phyloP scores from a whole-genome alignment of 2,329 filamentous ascomycete species.

The Fusarium ramigenum region DNA sequence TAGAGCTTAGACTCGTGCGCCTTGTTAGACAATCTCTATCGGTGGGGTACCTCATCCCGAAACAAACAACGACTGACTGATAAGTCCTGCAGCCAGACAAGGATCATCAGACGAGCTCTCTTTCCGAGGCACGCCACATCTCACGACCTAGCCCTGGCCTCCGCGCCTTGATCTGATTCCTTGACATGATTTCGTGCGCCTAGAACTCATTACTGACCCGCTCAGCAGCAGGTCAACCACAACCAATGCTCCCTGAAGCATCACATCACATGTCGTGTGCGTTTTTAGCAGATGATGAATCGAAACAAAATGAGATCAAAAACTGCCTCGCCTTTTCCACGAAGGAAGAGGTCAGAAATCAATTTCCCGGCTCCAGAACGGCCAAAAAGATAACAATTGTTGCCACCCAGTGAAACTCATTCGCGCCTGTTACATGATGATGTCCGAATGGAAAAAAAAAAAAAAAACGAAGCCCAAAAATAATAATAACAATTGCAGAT shows the following conservation, averaged over 20 bases:
- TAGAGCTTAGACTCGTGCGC: conserved; percentile 14
- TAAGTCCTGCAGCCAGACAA: conserved; percentile 35
- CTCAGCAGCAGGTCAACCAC: conserved; percentile 5
- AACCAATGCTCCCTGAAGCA: conserved; percentile 22
- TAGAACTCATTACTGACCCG: conserved; percentile 33
- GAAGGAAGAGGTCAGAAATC: conserved; percentile 36
- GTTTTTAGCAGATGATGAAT: conserved; percentile 4
- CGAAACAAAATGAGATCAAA: conserved; percentile 19
- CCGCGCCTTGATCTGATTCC: conserved; percentile 38
- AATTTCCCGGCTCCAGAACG: conserved; percentile 38
- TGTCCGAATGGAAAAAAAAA: conserved; percentile 19
- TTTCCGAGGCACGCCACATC: conserved; percentile 41
- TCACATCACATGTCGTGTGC: conserved; percentile 36
- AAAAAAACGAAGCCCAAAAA: conserved; percentile 30
- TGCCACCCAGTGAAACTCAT: conserved; percentile 30
- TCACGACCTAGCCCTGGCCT: conserved; percentile 38
- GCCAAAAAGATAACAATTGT: conserved; percentile 32
- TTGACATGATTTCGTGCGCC: conserved; percentile 39
- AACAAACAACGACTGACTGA: conserved; percentile 37
- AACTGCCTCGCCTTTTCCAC: conserved; percentile 16
- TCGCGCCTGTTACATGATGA: conserved; percentile 34
- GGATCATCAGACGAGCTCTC: conserved; percentile 44
- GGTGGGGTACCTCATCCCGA: conserved; percentile 29
- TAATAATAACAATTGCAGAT: conserved; percentile 35
- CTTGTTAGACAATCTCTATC: conserved; percentile 21